Evolutionary conservation across 1,139 yeast species (phyloP).

Genomic region (Debaryomyces subglobosus): DNA sequence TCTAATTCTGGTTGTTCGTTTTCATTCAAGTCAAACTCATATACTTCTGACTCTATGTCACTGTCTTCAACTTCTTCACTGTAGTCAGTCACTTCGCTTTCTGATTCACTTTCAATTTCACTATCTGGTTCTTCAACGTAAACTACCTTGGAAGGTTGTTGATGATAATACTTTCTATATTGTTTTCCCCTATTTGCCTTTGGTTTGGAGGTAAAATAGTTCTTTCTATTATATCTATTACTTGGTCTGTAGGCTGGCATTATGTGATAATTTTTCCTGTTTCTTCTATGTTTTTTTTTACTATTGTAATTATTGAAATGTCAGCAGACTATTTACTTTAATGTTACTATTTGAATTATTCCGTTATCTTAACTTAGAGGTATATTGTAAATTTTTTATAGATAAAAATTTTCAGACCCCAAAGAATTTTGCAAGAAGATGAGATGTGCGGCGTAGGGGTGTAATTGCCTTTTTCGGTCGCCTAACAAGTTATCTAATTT

Average conservation of each 20-base stretch:
- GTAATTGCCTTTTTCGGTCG: conserved; percentile 7
- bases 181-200: conserved; percentile 20
- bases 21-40: conserved; percentile 28
- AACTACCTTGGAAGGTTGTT: conserved; percentile 37
- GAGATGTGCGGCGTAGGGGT: conserved; percentile 11
- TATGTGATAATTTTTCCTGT: background rate
- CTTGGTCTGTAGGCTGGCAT: conserved; percentile 18
- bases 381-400: conserved; percentile 4
- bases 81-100: conserved; percentile 11
- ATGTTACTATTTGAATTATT: background rate
- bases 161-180: conserved; percentile 39
- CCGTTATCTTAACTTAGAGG: background rate
- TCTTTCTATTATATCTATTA: conserved; percentile 17
- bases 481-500: background rate
- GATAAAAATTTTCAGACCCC: conserved; percentile 7
- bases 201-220: conserved; percentile 23
- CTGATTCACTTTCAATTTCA: conserved; percentile 30
- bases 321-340: background rate
- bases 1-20: conserved; percentile 12
- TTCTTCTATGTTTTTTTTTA: background rate
- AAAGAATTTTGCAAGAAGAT: conserved; percentile 4
- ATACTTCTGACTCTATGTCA: conserved; percentile 24
- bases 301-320: background rate
- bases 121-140: conserved; percentile 47
- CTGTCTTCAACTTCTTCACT: conserved; percentile 17